These are phyloP conservation scores for Oryza meyeriana DNA, from an alignment of 176 grass and related monocot species.

Conservation along the genomic window DNA sequence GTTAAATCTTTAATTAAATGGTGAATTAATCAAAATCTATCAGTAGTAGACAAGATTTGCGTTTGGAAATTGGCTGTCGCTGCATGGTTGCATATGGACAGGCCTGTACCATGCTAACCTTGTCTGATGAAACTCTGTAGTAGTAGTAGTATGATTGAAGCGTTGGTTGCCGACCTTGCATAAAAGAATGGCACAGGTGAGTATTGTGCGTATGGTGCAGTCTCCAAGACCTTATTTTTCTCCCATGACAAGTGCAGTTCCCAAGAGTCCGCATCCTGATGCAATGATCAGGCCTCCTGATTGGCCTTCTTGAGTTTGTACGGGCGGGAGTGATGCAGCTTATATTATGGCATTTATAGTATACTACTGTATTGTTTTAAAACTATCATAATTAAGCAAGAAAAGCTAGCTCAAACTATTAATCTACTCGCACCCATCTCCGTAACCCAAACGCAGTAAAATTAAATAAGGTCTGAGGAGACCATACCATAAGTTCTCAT, in stretches of 20 bases:
- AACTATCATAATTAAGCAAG: neutral
- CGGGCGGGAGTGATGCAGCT: neutral
- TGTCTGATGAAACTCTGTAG: neutral
- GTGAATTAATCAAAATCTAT: neutral
- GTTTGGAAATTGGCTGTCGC: conserved; percentile 11
- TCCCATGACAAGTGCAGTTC: conserved; percentile 6
- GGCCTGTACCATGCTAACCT: neutral
- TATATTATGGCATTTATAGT: neutral
- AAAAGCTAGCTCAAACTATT: neutral
- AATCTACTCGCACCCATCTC: neutral
- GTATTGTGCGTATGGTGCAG: neutral
- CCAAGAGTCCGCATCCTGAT: conserved; percentile 25
- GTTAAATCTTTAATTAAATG: neutral
- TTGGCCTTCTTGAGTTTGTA: neutral
- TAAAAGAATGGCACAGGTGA: conserved; percentile 5
- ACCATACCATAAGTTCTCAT: no score
- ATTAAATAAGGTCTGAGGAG: neutral
- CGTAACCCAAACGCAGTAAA: neutral
- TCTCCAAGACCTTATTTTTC: conserved; percentile 17
- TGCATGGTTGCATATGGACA: conserved; percentile 11
- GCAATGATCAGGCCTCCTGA: conserved; percentile 30
- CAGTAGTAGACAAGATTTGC: conserved; percentile 19
- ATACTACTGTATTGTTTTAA: neutral
- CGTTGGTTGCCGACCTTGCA: conserved; percentile 37
- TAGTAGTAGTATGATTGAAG: neutral